Evolutionary conservation across 2,329 filamentous ascomycete genomes (phyloP).

Genomic region (Fusarium sp.): DNA sequence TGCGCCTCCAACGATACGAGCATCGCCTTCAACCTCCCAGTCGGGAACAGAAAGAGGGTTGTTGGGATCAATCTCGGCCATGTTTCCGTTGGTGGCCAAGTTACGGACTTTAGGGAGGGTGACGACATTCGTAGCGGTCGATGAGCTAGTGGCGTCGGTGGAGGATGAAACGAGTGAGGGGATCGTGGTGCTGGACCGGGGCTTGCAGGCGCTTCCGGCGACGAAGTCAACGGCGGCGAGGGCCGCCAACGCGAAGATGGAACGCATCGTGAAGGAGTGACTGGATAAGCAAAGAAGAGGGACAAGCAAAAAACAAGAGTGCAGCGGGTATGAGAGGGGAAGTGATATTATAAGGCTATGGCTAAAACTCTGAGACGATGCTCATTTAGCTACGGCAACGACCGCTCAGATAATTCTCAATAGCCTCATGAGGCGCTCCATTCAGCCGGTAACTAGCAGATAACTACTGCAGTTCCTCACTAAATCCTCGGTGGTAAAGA

Average conservation of each 20-base stretch:
- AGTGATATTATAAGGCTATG: not conserved
- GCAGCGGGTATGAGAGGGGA: rapidly evolving
- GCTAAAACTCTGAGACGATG: not conserved
- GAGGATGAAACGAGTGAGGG: not conserved
- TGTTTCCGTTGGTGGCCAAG: slow-evolving; percentile 4
- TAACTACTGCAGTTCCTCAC: rapidly evolving
- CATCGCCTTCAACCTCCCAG: slow-evolving; percentile 1
- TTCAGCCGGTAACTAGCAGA: not conserved
- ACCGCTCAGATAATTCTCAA: not conserved
- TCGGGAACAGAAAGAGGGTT: not conserved
- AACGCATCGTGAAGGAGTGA: not conserved
- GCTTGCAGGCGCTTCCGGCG: not conserved
- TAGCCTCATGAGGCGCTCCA: not conserved
- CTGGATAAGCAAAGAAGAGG: rapidly evolving
- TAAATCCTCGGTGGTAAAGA: rapidly evolving
- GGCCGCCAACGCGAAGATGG: not conserved
- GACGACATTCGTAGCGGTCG: not conserved
- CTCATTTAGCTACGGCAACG: not conserved
- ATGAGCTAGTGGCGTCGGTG: not conserved
- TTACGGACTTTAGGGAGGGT: not conserved
- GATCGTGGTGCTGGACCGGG: not conserved
- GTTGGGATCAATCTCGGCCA: not conserved
- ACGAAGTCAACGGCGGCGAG: not conserved
- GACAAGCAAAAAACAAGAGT: not conserved
- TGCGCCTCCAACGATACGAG: not conserved